phyloP scores from a whole-genome alignment of 768 basidiomycete species.

The Tulasnella sp. region DNA sequence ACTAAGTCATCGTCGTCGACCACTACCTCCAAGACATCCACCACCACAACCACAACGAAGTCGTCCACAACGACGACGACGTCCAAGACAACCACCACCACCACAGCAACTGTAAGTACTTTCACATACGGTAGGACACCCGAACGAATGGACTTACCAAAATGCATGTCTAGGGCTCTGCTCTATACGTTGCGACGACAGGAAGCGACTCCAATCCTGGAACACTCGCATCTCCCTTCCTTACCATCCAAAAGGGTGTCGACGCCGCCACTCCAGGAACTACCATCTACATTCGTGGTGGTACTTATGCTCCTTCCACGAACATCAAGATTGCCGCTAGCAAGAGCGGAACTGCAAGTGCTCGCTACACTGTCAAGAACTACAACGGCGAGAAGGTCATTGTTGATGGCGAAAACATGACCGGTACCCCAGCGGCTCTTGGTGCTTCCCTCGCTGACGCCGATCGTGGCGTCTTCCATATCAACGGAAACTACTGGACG shows the following conservation, averaged over 20 bases:
- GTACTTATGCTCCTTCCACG: slow-evolving; percentile 28
- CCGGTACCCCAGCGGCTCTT: slow-evolving; percentile 26
- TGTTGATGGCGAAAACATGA: slow-evolving; percentile 30
- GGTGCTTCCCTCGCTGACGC: slow-evolving; percentile 22
- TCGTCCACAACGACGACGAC: background rate
- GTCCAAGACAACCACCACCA: background rate
- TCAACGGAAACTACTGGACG: slow-evolving; percentile 32
- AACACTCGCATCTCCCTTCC: slow-evolving; percentile 28
- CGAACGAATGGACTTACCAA: background rate
- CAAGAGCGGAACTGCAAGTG: slow-evolving; percentile 28
- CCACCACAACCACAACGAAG: background rate
- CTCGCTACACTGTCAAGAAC: slow-evolving; percentile 32
- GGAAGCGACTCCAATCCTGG: slow-evolving; percentile 33
- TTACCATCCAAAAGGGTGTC: slow-evolving; percentile 31
- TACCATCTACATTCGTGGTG: slow-evolving; percentile 34
- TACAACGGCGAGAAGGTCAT: slow-evolving; percentile 34
- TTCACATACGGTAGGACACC: background rate
- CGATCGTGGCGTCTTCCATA: slow-evolving; percentile 32
- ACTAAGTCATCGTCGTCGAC: too few species aligned
- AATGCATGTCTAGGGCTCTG: background rate
- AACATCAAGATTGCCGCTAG: slow-evolving; percentile 28
- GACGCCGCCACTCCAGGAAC: slow-evolving; percentile 27
- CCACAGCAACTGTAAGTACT: slow-evolving; percentile 7
- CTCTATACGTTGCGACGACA: slow-evolving; percentile 25
- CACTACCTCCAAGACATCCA: background rate